These are phyloP conservation scores for Diaporthe sp. DNA, from an alignment of 2,329 filamentous ascomycete genomes.

Conservation along the genomic window DNA sequence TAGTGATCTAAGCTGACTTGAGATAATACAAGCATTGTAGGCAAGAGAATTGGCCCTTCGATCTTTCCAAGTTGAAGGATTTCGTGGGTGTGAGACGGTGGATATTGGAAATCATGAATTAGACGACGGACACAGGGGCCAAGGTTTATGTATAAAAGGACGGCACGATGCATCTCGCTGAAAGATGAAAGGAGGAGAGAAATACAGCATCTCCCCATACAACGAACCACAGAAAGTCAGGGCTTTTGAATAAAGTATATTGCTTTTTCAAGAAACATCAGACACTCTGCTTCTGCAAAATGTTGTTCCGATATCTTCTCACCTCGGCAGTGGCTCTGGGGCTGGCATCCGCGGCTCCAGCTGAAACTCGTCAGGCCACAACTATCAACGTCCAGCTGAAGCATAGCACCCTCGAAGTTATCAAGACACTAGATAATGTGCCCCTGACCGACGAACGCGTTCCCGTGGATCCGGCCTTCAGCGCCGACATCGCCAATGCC, in stretches of 20 bases:
- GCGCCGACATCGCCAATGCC: not conserved
- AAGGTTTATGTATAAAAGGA: not conserved
- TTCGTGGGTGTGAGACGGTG: too few species aligned
- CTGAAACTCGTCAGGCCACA: not conserved
- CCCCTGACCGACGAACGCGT: not conserved
- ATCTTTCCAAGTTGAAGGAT: not conserved
- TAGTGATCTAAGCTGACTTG: not conserved
- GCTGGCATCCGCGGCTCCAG: not conserved
- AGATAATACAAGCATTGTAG: not conserved
- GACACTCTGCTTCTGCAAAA: not conserved
- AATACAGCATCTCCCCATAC: not conserved
- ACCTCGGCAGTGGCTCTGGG: not conserved
- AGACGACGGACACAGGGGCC: not conserved
- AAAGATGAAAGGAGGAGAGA: not conserved
- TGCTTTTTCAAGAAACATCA: not conserved
- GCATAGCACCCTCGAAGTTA: not conserved
- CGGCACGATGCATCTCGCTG: not conserved
- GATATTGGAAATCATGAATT: not conserved
- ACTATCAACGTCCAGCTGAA: slow-evolving; percentile 12
- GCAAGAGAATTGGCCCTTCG: not conserved
- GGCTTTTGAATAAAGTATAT: not conserved
- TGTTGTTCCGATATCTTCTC: not conserved
- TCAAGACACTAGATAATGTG: not conserved
- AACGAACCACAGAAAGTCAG: accelerated
- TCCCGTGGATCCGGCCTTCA: not conserved